These are phyloP conservation scores for Cercospora berteroae DNA, from an alignment of 2,329 filamentous ascomycete genomes.

Conservation along the genomic window DNA sequence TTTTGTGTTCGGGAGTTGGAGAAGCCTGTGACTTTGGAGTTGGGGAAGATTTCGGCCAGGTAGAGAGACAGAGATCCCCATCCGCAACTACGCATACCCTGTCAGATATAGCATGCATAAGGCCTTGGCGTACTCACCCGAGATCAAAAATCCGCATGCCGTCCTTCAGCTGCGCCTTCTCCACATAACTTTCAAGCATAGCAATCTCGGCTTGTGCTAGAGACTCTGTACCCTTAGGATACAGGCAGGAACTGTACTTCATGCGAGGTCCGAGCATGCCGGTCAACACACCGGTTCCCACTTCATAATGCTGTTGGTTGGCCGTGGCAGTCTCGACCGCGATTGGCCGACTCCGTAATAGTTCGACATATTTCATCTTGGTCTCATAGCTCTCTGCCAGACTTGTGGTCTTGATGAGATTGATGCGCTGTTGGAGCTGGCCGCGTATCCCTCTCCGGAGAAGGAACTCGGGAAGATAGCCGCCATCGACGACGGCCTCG, in stretches of 20 bases:
- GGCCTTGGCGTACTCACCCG: conserved; percentile 45
- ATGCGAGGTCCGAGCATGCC: conserved; percentile 65
- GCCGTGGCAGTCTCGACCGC: conserved; percentile 66
- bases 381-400: conserved; percentile 54
- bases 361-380: conserved; percentile 64
- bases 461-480: conserved; percentile 61
- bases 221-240: conserved; percentile 61
- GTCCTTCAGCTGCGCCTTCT: conserved; percentile 58
- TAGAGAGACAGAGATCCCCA: conserved; percentile 67
- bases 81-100: conserved; percentile 54
- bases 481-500: conserved; percentile 63
- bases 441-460: conserved; percentile 65
- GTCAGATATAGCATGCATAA: background rate
- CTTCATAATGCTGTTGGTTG: conserved; percentile 71
- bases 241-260: conserved; percentile 70
- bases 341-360: conserved; percentile 61
- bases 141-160: conserved; percentile 63
- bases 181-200: conserved; percentile 64
- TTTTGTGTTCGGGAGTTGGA: conserved; percentile 70
- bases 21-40: conserved; percentile 62
- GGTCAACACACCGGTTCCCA: conserved; percentile 62
- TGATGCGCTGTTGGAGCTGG: conserved; percentile 62
- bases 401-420: conserved; percentile 54
- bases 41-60: conserved; percentile 64
- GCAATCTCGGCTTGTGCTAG: conserved; percentile 63